Evolutionary conservation across 768 basidiomycete genomes (phyloP).

Genomic region (Tylopilus intermedius): DNA sequence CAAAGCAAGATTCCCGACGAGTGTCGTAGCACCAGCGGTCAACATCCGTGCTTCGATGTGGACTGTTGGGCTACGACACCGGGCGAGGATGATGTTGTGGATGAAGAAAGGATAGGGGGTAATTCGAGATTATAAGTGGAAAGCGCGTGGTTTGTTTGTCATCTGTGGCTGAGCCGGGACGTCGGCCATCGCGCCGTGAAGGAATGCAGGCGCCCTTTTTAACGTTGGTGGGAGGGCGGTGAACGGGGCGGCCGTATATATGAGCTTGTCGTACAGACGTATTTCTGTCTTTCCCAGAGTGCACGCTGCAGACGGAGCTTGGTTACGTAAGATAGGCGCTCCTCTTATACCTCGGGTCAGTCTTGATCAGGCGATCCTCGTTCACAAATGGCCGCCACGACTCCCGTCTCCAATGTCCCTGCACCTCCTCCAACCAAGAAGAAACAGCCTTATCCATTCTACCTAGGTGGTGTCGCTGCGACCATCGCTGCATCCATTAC

Average conservation of each 20-base stretch:
- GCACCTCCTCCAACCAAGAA: conserved; percentile 22
- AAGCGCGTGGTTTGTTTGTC: conserved; percentile 11
- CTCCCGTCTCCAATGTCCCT: conserved; percentile 11
- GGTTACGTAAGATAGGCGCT: conserved; percentile 13
- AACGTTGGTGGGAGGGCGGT: too few species aligned
- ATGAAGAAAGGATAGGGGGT: background rate
- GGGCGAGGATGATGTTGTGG: background rate
- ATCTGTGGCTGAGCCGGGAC: background rate
- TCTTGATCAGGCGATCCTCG: background rate
- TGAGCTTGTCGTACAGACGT: background rate
- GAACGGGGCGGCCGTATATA: background rate
- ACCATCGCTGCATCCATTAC: conserved; percentile 87
- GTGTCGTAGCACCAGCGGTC: conserved; percentile 11
- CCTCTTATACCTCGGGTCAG: conserved; percentile 11
- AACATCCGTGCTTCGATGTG: conserved; percentile 11
- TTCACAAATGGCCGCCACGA: conserved; percentile 16
- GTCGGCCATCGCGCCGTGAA: background rate
- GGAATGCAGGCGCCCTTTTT: too few species aligned
- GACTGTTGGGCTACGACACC: conserved; percentile 3
- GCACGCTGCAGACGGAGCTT: background rate
- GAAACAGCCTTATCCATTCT: conserved; percentile 82
- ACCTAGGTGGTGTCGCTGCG: conserved; percentile 82
- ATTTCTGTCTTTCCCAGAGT: background rate
- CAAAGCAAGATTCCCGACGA: background rate
- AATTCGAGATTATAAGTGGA: background rate